phyloP scores from a whole-genome alignment of 2,329 filamentous ascomycete genomes.

The Phaeosphaeria sp. region DNA sequence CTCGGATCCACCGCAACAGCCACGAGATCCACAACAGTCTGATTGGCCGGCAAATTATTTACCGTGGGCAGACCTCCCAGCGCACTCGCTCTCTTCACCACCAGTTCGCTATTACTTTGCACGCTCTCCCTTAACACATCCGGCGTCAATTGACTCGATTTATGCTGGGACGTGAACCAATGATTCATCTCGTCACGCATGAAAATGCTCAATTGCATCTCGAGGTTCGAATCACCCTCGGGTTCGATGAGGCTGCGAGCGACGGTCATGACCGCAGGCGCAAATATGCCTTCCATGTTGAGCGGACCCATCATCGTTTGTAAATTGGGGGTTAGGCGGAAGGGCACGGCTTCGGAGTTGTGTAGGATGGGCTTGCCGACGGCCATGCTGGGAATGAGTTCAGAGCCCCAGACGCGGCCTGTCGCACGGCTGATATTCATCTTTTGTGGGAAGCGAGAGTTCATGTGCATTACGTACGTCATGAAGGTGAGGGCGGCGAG shows the following conservation, averaged over 20 bases:
- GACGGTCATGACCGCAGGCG: slow-evolving; percentile 94
- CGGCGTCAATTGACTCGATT: slow-evolving; percentile 59
- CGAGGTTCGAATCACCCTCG: slow-evolving; percentile 69
- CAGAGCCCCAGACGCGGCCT: slow-evolving; percentile 95
- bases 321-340: slow-evolving; percentile 94
- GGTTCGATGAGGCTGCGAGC: slow-evolving; percentile 92
- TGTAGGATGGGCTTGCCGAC: slow-evolving; percentile 85
- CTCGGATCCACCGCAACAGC: slow-evolving; percentile 92
- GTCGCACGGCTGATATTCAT: slow-evolving; percentile 86
- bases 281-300: slow-evolving; percentile 94
- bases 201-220: slow-evolving; percentile 91
- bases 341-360: slow-evolving; percentile 94
- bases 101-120: slow-evolving; percentile 84
- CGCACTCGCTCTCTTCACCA: slow-evolving; percentile 88
- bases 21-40: slow-evolving; percentile 94
- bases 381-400: slow-evolving; percentile 90
- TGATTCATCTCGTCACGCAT: slow-evolving; percentile 98
- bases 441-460: slow-evolving; percentile 94
- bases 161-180: slow-evolving; percentile 87
- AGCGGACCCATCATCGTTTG: slow-evolving; percentile 96
- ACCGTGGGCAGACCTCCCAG: slow-evolving; percentile 79
- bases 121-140: slow-evolving; percentile 79
- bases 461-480: slow-evolving; percentile 98
- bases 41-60: slow-evolving; percentile 84
- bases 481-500: slow-evolving; percentile 95